These are phyloP conservation scores for Stephanodiscus triporus DNA, from an alignment of 108 stramenopile species.

Conservation along the genomic window DNA sequence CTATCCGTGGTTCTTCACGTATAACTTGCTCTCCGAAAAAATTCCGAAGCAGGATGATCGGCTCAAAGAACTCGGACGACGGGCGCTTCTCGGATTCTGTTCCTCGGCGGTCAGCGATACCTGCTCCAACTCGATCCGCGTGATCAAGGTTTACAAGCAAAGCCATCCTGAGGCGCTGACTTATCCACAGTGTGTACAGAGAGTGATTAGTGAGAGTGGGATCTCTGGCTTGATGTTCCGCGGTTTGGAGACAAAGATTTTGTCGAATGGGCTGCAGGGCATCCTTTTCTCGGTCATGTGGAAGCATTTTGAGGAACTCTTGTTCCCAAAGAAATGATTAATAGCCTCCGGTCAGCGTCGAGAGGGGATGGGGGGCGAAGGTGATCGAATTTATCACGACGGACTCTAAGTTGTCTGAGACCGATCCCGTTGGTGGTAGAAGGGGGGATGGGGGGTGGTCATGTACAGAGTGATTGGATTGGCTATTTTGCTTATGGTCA, in stretches of 20 bases:
- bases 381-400: no score
- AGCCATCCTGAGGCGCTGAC: constrained; percentile 82
- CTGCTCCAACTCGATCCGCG: constrained; percentile 97
- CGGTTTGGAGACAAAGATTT: constrained; percentile 97
- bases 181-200: constrained; percentile 88
- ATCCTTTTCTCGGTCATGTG: constrained; percentile 97
- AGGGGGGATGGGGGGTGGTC: no score
- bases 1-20: constrained; percentile 97
- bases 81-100: constrained; percentile 95
- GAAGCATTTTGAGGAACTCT: constrained; percentile 96
- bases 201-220: constrained; percentile 91
- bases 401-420: no score
- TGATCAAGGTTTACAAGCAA: constrained; percentile 99
- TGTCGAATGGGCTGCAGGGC: constrained; percentile 98
- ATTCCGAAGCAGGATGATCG: constrained; percentile 93
- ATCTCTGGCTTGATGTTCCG: constrained; percentile 93
- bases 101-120: constrained; percentile 93
- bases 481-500: no score
- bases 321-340: constrained; percentile 64
- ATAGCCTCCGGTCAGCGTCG: no score
- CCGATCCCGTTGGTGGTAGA: no score
- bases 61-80: constrained; percentile 84
- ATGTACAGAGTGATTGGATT: no score
- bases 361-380: no score
- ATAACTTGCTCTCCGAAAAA: constrained; percentile 91